These are phyloP conservation scores for Orbilia ellipsospora DNA, from an alignment of 2,329 filamentous ascomycete species.

Conservation along the genomic window DNA sequence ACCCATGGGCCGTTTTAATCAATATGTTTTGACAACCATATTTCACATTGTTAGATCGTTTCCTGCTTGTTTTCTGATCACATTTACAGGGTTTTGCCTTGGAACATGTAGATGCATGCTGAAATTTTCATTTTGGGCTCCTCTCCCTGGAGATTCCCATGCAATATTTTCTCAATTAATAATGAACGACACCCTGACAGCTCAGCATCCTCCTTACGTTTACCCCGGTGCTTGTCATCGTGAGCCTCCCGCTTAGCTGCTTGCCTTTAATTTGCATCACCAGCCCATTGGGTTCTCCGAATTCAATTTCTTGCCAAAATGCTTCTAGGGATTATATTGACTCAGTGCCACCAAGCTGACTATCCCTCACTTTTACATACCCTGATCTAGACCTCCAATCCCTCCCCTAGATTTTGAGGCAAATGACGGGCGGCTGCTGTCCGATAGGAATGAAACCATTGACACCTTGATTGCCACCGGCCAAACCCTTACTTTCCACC, in stretches of 20 bases:
- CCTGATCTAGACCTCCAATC: slow-evolving; percentile 27
- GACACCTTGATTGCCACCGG: slow-evolving; percentile 22
- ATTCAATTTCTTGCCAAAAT: neutral
- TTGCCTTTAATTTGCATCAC: slow-evolving; percentile 2
- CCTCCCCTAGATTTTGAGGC: slow-evolving; percentile 28
- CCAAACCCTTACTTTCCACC: slow-evolving; percentile 6
- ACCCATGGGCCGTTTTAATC: no score
- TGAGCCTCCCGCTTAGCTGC: neutral
- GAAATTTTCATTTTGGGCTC: slow-evolving; percentile 28
- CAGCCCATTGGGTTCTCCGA: slow-evolving; percentile 1
- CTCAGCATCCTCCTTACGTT: slow-evolving; percentile 13
- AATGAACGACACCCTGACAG: slow-evolving; percentile 20
- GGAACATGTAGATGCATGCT: slow-evolving; percentile 21
- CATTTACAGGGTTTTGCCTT: slow-evolving; percentile 13
- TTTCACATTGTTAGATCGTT: no score
- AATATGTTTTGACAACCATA: no score
- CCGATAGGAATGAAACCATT: slow-evolving; percentile 22
- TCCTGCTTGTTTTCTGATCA: neutral
- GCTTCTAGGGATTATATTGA: slow-evolving; percentile 13
- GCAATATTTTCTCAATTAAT: slow-evolving; percentile 30
- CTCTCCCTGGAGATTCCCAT: slow-evolving; percentile 16
- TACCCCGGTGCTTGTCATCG: slow-evolving; percentile 11
- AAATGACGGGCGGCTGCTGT: slow-evolving; percentile 42
- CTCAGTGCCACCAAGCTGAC: slow-evolving; percentile 11
- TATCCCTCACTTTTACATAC: slow-evolving; percentile 24